These are phyloP conservation scores for Plasmodium inui DNA, from an alignment of 169 alveolate species.

Conservation along the genomic window DNA sequence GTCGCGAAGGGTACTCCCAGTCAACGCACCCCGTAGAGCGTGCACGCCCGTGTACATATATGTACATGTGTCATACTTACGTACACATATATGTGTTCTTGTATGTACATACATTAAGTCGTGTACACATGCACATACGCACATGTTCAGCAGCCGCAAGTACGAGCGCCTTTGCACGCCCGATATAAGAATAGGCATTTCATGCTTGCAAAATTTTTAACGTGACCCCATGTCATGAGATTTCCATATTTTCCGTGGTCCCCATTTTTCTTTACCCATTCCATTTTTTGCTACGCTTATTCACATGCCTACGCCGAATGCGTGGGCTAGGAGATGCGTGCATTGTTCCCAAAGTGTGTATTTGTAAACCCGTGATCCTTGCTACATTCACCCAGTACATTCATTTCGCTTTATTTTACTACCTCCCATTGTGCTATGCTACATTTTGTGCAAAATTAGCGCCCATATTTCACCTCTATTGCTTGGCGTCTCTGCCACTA, in stretches of 20 bases:
- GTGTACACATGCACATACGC: neutral
- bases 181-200: neutral
- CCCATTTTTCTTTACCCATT: neutral
- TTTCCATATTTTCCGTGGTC: neutral
- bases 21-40: neutral
- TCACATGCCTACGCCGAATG: neutral
- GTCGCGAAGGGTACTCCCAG: neutral
- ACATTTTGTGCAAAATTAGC: neutral
- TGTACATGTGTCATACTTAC: neutral
- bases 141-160: neutral
- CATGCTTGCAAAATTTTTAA: neutral
- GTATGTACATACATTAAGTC: neutral
- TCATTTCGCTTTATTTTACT: neutral
- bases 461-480: neutral
- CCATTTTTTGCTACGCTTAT: neutral
- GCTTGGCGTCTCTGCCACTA: neutral
- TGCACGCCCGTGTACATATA: neutral
- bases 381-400: neutral
- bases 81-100: neutral
- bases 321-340: neutral
- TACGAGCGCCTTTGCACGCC: neutral
- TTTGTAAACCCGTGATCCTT: neutral
- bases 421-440: neutral
- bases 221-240: neutral
- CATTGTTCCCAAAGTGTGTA: neutral